Evolutionary conservation across 2,329 filamentous ascomycete species (phyloP), one percentile per base, ranked within the genome.

Genomic region (Trematosphaeria pertusa): DNA sequence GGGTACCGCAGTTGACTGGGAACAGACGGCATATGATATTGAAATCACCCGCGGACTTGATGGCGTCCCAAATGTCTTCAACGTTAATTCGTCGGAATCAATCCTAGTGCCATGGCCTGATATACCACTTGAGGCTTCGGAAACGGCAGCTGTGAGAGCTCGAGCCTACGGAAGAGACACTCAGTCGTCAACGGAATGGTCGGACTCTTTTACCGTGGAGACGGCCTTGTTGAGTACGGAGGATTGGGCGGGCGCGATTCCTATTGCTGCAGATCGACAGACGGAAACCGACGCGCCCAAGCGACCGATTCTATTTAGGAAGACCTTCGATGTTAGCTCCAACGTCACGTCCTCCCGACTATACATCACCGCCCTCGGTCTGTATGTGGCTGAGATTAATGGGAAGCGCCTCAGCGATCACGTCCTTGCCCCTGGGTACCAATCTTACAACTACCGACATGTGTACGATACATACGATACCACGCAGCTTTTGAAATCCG

Each of bases 381-480:
- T 59, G 4, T 59, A 59, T 32, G 47, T 50, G n/a, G 49, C 56
- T 12, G 38, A 50, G 18, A 45, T 59, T 18, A 59, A 59, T 33
- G 56, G 56, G 3, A 38, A 54, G 7, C 48, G 46, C 10, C 50
- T 56, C 3, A 43, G 47, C 17, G 46, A 59, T 37, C 41, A 54
- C 24, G 43, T 52, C 4, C 45, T 83, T n/a, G 75, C 79, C 15
- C 81, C 49, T 82, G 26, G 76, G 0, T 83, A 79, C 77, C 75
- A 77, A 33, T 74, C 74, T 2, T 84, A 84, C 50, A 64, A 74
- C 0, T 63, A 77, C 36, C 72, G 81, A 0, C 73, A 78, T n/a
- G 67, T 73, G 1, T 85, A 84, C 48, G 75, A 83, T 44, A 78
- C 76, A 0, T 81, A 78, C 43, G 79, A 84, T 48, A 76, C 84